phyloP scores from a whole-genome alignment of 768 basidiomycete genomes.

The Jaapia argillacea region DNA sequence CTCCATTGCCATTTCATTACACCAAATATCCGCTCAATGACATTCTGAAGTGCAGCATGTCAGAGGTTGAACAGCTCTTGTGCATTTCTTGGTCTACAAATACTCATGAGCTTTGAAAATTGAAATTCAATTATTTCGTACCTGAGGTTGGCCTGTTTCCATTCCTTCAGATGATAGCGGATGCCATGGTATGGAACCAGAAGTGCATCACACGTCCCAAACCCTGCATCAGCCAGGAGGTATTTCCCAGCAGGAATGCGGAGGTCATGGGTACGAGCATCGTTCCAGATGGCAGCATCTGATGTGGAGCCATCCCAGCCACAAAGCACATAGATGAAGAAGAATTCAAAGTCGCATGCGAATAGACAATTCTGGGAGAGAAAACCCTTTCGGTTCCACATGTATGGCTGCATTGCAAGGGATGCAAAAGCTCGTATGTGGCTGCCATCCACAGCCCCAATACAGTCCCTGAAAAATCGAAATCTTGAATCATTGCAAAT shows the following conservation, averaged over 20 bases:
- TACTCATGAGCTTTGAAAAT: background rate
- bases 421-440: constrained; percentile 16
- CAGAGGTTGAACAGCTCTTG: constrained; percentile 13
- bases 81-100: constrained; percentile 7
- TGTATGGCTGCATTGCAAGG: constrained; percentile 6
- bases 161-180: constrained; percentile 24
- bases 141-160: constrained; percentile 12
- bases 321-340: constrained; percentile 18
- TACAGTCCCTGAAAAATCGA: constrained; percentile 21
- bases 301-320: constrained; percentile 20
- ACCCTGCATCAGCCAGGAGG: constrained; percentile 24
- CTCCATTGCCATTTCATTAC: constrained; percentile 6
- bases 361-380: constrained; percentile 21
- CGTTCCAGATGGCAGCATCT: constrained; percentile 15
- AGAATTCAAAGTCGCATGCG: constrained; percentile 12
- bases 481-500: constrained; percentile 19
- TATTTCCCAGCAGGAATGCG: constrained; percentile 14
- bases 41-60: constrained; percentile 11
- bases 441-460: constrained; percentile 25
- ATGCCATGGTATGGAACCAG: constrained; percentile 20
- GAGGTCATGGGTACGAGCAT: constrained; percentile 15
- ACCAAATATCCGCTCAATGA: constrained; percentile 15
- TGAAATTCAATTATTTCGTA: background rate
- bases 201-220: constrained; percentile 13
- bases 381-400: constrained; percentile 14